phyloP scores from a whole-genome alignment of 176 grass and related monocot species.

The Cocos nucifera region DNA sequence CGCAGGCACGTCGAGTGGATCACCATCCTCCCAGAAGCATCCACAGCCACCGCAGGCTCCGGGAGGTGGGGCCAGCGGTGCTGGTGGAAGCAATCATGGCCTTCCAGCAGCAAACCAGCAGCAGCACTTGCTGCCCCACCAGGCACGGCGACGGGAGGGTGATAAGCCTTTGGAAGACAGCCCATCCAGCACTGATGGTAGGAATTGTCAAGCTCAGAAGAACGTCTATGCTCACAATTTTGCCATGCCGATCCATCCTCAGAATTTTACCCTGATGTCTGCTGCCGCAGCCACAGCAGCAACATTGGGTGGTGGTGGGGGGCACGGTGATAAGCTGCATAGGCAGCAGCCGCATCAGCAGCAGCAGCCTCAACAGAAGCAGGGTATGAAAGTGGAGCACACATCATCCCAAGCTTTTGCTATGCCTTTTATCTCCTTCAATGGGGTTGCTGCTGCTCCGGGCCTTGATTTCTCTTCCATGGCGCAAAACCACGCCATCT shows the following conservation, averaged over 20 bases:
- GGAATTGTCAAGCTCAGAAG: slow-evolving; percentile 52
- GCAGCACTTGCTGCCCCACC: slow-evolving; percentile 12
- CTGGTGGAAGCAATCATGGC: slow-evolving; percentile 32
- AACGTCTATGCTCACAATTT: slow-evolving; percentile 40
- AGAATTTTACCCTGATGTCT: slow-evolving; percentile 58
- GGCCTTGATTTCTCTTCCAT: slow-evolving; percentile 83
- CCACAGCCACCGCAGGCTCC: slow-evolving; percentile 4
- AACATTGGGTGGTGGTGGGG: slow-evolving; percentile 24
- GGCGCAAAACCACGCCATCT: slow-evolving; percentile 59
- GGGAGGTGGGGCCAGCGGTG: slow-evolving; percentile 30
- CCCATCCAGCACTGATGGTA: slow-evolving; percentile 35
- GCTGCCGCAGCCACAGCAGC: slow-evolving; percentile 14
- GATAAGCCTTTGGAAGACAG: slow-evolving; percentile 43
- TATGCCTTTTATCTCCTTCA: slow-evolving; percentile 65
- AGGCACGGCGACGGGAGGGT: slow-evolving; percentile 35
- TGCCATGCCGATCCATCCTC: slow-evolving; percentile 51
- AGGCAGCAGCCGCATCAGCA: slow-evolving; percentile 14
- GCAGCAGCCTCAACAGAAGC: slow-evolving; percentile 38
- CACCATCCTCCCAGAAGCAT: slow-evolving; percentile 16
- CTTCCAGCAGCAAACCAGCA: slow-evolving; percentile 38
- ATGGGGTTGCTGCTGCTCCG: slow-evolving; percentile 34
- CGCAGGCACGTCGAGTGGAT: neutral
- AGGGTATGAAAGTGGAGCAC: slow-evolving; percentile 62
- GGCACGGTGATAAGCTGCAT: slow-evolving; percentile 49
- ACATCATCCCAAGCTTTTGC: slow-evolving; percentile 70